Base-by-base conservation (phyloP, 257 asterid species). In the Paraleonurus japonicus region DNA sequence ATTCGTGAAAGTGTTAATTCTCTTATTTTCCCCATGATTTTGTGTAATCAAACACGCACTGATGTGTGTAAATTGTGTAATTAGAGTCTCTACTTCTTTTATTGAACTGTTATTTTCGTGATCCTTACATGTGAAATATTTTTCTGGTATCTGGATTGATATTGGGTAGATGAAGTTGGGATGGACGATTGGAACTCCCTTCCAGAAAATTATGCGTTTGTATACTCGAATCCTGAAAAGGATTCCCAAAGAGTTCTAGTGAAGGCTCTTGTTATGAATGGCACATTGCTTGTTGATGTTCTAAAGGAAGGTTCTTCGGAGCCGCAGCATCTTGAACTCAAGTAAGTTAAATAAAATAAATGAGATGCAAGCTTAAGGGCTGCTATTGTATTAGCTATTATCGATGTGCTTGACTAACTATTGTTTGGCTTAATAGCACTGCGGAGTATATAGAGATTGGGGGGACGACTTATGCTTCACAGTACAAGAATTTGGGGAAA, bases 191-290 rank as follows among this genome's bases (percentile, higher is more conserved):
- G 99, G 97, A 94, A 85, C 37, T 91, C 77, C 50, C 73, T 82
- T 54, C 95, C 83, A 30, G 95, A 84, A 30, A 70, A 80, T 37
- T 91, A 89, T 61, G 96, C 86, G 0, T 94, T 91, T 6, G 78
- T 94, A 0, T 91, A 89, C 70, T 89, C 99, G 3, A 76, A 82
- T 23, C 86, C 88, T 35, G 87, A 78, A 24, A 84, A 78, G 78
- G 87, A 77, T 48, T 75, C 95, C 19, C 76, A 82, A 83, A 90
- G 85, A 59, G 89, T 91, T 15, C 54, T 89, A 24, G 84, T 94
- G 19, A 91, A 94, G 80, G 85, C 89, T 80, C 89, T 91, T 17
- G 89, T 62, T 15, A 62, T 94, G 96, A 86, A 86, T 64, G 88
- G 81, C 24, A 86, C 79, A 69, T 74, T 94, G 72, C 67, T 91